A percentile compares a stretch with the other conserved stretches of the same genome.
These are phyloP conservation scores for Naganishia sp. DNA, from an alignment of 1,284 basidiomycete genomes.

Conservation along the genomic window DNA sequence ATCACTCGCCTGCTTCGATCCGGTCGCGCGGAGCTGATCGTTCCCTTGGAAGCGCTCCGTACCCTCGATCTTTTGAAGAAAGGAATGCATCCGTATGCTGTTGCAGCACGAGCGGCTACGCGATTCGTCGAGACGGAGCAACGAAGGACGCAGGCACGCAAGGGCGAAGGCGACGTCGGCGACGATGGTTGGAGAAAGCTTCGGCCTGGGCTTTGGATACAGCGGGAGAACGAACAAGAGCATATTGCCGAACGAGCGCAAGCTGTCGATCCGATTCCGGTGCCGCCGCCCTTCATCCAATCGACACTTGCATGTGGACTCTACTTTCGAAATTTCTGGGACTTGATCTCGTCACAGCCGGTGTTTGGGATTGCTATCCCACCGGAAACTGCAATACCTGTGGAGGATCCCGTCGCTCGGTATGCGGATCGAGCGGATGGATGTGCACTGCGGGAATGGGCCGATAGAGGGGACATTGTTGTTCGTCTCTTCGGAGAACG, in stretches of 20 bases:
- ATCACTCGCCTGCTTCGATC: conserved; percentile 75
- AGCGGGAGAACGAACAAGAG: conserved; percentile 20
- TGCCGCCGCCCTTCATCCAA: conserved; percentile 7
- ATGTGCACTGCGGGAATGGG: conserved; percentile 26
- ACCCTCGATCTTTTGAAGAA: conserved; percentile 94
- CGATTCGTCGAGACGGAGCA: conserved; percentile 52
- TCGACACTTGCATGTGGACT: conserved; percentile 30
- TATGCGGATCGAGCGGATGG: conserved; percentile 28
- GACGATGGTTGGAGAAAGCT: conserved; percentile 16
- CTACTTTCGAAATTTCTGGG: conserved; percentile 31
- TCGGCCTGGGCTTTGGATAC: conserved; percentile 33
- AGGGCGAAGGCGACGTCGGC: conserved; percentile 4
- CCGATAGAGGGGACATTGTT: conserved; percentile 28
- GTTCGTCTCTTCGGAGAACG: conserved; percentile 7
- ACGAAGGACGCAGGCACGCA: conserved; percentile 34
- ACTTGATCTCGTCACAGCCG: conserved; percentile 11
- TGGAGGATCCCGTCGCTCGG: conserved; percentile 7
- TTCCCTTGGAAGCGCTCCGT: conserved; percentile 86
- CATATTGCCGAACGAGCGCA: neutral
- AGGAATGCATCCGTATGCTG: conserved; percentile 72
- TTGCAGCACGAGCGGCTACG: conserved; percentile 62
- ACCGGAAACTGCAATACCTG: neutral
- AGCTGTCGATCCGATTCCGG: neutral
- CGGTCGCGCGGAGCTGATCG: conserved; percentile 65
- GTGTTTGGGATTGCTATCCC: conserved; percentile 27